phyloP scores from a whole-genome alignment of 1,139 yeast species.

The Citeromyces hawaiiensis region DNA sequence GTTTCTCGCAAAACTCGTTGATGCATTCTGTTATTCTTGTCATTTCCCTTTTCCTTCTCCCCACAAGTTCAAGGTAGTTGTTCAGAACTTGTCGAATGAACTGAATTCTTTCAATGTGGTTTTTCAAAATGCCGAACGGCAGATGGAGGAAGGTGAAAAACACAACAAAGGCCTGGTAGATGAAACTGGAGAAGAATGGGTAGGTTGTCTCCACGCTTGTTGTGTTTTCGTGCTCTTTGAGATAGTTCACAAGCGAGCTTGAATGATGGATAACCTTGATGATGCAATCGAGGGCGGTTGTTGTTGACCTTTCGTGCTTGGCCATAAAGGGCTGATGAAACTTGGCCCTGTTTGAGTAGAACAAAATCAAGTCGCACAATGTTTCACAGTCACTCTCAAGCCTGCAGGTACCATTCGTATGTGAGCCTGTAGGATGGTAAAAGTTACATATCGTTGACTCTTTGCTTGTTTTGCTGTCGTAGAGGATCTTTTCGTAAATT shows the following conservation, averaged over 20 bases:
- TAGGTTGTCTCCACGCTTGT: slow-evolving; percentile 17
- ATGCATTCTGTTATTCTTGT: slow-evolving; percentile 15
- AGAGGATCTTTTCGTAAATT: slow-evolving; percentile 15
- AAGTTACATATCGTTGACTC: slow-evolving; percentile 8
- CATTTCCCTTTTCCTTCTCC: slow-evolving; percentile 11
- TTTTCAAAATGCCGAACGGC: slow-evolving; percentile 22
- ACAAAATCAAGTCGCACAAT: slow-evolving; percentile 28
- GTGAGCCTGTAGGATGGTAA: slow-evolving; percentile 12
- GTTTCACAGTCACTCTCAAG: slow-evolving; percentile 24
- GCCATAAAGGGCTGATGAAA: slow-evolving; percentile 37
- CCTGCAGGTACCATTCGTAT: slow-evolving; percentile 16
- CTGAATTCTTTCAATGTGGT: slow-evolving; percentile 11
- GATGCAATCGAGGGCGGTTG: slow-evolving; percentile 24
- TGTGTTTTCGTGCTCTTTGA: slow-evolving; percentile 9
- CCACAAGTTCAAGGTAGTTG: slow-evolving; percentile 12
- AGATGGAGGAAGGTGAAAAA: slow-evolving; percentile 33
- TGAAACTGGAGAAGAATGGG: slow-evolving; percentile 35
- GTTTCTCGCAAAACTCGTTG: slow-evolving; percentile 15
- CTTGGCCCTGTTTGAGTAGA: slow-evolving; percentile 36
- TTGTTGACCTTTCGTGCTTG: slow-evolving; percentile 21
- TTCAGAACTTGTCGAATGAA: slow-evolving; percentile 10
- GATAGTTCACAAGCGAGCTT: slow-evolving; percentile 15
- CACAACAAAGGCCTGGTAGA: slow-evolving; percentile 39
- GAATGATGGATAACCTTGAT: slow-evolving; percentile 24
- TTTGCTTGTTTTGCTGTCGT: slow-evolving; percentile 12